Base-by-base conservation (phyloP, 2,329 filamentous ascomycete genomes). In the Fusarium torulosum region DNA sequence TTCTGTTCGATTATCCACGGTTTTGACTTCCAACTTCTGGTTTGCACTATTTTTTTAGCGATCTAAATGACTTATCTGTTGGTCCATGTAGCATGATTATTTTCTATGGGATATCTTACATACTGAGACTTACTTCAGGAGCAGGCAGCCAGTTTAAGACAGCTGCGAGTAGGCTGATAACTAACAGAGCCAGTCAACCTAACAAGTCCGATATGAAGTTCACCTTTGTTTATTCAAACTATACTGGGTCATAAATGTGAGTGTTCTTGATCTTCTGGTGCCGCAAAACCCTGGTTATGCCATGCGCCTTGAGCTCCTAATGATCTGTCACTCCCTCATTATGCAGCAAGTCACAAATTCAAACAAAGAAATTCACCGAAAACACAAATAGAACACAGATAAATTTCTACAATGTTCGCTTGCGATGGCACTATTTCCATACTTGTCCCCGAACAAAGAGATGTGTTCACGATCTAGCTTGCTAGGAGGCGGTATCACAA, bases 391-490 rank as follows among this genome's bases (percentile, higher is more conserved):
- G 35, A 37, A 37, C 35, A 37, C 35, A 19, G 5, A 5, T 19
- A 10, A 19, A 1, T 11, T 37, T n/a, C 2, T n/a, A 19, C 35
- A 37, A 10, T 37, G 17, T 37, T 37, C 35, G 17, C 2, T 37
- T 37, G 9, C 8, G 4, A 10, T 38, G n/a, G 15, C 11, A 19
- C 15, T 10, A n/a, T 37, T 14, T 21, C 14, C 14, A 21, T 23
- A 8, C 19, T 20, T 19, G 9, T 29, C 35, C 35, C 7, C 17
- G 42, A 62, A 62, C 57, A 62, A 55, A 62, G 42, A 17, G 20
- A 4, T n/a, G 43, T 47, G 42, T 55, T 37, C 23, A 21, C 38
- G n/a, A 7, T 17, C 15, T 6, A 27, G 17, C 13, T 35, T 10
- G 9, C 17, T n/a, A 37, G 35, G 35, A 37, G 17, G 19, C n/a